These are phyloP conservation scores for Trichopus zeylanicus DNA, from an alignment of 116 monocot genomes.

Conservation along the genomic window DNA sequence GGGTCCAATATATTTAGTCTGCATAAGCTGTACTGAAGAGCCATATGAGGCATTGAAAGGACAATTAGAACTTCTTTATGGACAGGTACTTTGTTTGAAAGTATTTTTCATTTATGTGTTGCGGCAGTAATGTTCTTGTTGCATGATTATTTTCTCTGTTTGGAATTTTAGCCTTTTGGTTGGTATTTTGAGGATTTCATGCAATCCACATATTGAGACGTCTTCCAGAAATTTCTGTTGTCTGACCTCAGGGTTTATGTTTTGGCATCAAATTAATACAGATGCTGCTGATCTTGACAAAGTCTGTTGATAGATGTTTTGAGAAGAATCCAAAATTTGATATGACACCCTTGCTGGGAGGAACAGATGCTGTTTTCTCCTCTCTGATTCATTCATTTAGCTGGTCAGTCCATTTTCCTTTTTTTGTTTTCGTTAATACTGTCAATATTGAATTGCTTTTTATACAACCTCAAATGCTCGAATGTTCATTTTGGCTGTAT, in stretches of 20 bases:
- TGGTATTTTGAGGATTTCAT: neutral
- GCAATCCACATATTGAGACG: neutral
- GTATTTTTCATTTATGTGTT: neutral
- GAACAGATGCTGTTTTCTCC: conserved; percentile 90
- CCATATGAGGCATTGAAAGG: conserved; percentile 76
- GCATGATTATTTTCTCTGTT: neutral
- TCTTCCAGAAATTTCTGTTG: neutral
- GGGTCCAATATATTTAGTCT: conserved; percentile 96
- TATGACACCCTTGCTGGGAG: conserved; percentile 93
- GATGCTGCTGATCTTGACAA: conserved; percentile 96
- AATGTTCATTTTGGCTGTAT: no score
- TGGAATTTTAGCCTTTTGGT: neutral
- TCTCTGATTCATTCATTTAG: conserved; percentile 88
- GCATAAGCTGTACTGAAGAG: conserved; percentile 98
- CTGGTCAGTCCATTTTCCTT: conserved; percentile 54
- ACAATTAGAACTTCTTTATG: conserved; percentile 91
- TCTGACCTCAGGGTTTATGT: neutral
- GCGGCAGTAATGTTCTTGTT: neutral
- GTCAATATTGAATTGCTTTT: neutral
- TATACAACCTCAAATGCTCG: no score
- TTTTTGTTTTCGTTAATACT: neutral
- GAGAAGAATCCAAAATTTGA: conserved; percentile 98
- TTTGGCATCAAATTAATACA: conserved; percentile 21
- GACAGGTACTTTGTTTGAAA: conserved; percentile 53
- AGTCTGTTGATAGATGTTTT: conserved; percentile 94